Base-by-base conservation (phyloP, 768 basidiomycete species). In the Tubosaeta brunneosetosa region DNA sequence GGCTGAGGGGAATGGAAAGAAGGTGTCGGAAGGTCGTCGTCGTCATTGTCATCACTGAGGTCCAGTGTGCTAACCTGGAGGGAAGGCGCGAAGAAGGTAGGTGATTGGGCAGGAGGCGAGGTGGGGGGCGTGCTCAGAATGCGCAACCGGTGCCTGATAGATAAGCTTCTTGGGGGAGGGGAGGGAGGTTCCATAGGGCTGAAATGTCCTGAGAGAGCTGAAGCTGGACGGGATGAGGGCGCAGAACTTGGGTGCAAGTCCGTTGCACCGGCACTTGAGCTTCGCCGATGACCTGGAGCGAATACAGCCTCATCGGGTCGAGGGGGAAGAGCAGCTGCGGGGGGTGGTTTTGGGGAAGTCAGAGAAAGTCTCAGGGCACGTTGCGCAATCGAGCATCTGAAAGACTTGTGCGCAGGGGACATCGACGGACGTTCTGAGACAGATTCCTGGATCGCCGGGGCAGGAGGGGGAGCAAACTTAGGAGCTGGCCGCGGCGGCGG, bases 401-500 rank as follows among this genome's bases (percentile, higher is more conserved):
- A 79, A 13, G 67, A 56, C 40, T 66, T 71, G 55, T 54, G 46
- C 6, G 58, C 38, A n/a, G 58, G 22, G 22, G 57, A 40, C 1
- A 44, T 31, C 50, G 47, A 55, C 14, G 59, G 29, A 26, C 50
- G 29, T n/a, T 17, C 46, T 11, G 55, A 44, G 1, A 34, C 8
- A 26, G 32, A 58, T 44, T 61, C 57, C n/a, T 58, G 63, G 36
- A 65, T 59, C 33, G 57, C 62, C 4, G 87, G 88, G 7, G 86
- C 82, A 44, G 84, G 83, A 13, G 88, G 87, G 14, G 84, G 79
- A 6, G 86, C 85, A 45, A 77, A 77, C 26, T 78, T 84, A 0
- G 89, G 87, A 4, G 84, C 80, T 29, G 88, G 88, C 13, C 85
- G 82, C 27, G 82, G 85, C 16, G 88, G 88, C 3, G 88, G 86